These are phyloP conservation scores for Helotiales sp. DNA, from an alignment of 2,329 filamentous ascomycete genomes.

Conservation along the genomic window DNA sequence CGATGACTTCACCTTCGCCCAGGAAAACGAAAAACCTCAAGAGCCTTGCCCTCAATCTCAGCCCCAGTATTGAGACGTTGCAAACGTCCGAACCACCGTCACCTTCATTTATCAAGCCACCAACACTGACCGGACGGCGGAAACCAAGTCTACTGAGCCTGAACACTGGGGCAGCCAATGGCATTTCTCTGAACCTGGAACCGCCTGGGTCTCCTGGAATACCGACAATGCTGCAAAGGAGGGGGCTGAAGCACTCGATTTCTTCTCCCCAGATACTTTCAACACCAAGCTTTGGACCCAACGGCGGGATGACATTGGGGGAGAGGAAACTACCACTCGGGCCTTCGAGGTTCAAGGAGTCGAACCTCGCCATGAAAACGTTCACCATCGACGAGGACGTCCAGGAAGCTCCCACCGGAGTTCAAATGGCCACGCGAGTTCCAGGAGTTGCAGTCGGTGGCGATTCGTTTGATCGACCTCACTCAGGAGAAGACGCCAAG, in stretches of 20 bases:
- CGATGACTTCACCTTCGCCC: slow-evolving; percentile 71
- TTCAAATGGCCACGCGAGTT: slow-evolving; percentile 63
- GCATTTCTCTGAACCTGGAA: slow-evolving; percentile 53
- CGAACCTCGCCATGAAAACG: slow-evolving; percentile 35
- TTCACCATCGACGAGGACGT: slow-evolving; percentile 44
- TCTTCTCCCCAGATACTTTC: slow-evolving; percentile 71
- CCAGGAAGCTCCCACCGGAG: slow-evolving; percentile 58
- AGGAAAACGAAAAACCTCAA: slow-evolving; percentile 83
- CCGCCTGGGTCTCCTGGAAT: slow-evolving; percentile 60
- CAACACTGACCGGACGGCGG: slow-evolving; percentile 65
- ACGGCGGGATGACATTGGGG: slow-evolving; percentile 68
- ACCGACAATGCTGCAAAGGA: slow-evolving; percentile 63
- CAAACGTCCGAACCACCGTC: slow-evolving; percentile 62
- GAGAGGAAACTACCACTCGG: slow-evolving; percentile 41
- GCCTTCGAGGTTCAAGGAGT: slow-evolving; percentile 41
- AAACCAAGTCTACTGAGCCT: slow-evolving; percentile 80
- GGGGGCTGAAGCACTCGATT: slow-evolving; percentile 69
- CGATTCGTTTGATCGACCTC: slow-evolving; percentile 69
- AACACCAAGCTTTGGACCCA: slow-evolving; percentile 62
- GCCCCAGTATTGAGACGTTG: slow-evolving; percentile 52
- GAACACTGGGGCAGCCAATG: slow-evolving; percentile 68
- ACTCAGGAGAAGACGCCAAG: slow-evolving; percentile 79
- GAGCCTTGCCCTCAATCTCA: slow-evolving; percentile 78
- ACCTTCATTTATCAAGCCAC: slow-evolving; percentile 80
- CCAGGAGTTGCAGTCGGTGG: slow-evolving; percentile 56